A percentile compares a stretch with the other conserved stretches of the same genome.
Conservation (phyloP, 352 stramenopile species). For the Globisporangium orthogonon region DNA sequence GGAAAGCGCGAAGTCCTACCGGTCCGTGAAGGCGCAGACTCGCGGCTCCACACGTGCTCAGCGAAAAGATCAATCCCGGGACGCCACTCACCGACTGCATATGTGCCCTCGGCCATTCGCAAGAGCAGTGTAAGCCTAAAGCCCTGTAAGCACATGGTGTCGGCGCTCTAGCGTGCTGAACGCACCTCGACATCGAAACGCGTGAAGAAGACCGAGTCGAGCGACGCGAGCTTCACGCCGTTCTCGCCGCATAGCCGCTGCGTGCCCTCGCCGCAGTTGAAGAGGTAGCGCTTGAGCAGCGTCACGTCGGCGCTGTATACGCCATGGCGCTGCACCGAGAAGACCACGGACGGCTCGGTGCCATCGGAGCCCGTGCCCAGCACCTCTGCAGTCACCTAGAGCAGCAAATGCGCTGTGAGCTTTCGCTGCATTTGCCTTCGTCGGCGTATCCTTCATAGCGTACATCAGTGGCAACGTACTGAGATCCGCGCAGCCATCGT, state of each 20-base stretch:
- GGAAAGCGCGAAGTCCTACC: constrained; percentile 25
- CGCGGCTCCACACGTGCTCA: constrained; percentile 42
- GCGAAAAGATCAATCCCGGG: constrained; percentile 55
- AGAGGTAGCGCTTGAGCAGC: constrained; percentile 56
- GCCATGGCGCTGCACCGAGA: constrained; percentile 56
- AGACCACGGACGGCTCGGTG: constrained; percentile 60
- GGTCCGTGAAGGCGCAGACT: constrained; percentile 45
- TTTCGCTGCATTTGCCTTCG: background rate
- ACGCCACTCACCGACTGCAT: constrained; percentile 57
- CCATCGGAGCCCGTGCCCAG: constrained; percentile 57
- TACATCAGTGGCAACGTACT: background rate
- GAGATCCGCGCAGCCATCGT: background rate
- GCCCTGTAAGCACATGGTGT: background rate
- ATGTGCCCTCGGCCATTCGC: background rate
- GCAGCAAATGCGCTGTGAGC: background rate
- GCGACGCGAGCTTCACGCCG: constrained; percentile 57
- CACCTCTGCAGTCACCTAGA: constrained; percentile 45
- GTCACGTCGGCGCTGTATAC: constrained; percentile 57
- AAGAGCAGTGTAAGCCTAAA: background rate
- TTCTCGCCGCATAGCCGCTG: constrained; percentile 65
- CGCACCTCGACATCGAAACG: constrained; percentile 47
- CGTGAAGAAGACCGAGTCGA: constrained; percentile 69
- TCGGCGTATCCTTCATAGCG: background rate
- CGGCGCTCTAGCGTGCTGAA: background rate
- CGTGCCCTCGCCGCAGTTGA: constrained; percentile 70